Percentiles rank a stretch among this genome's conserved stretches.
Evolutionary conservation across 129 eudicot species (phyloP).

Genomic region (Chrysanthemum seticuspe): DNA sequence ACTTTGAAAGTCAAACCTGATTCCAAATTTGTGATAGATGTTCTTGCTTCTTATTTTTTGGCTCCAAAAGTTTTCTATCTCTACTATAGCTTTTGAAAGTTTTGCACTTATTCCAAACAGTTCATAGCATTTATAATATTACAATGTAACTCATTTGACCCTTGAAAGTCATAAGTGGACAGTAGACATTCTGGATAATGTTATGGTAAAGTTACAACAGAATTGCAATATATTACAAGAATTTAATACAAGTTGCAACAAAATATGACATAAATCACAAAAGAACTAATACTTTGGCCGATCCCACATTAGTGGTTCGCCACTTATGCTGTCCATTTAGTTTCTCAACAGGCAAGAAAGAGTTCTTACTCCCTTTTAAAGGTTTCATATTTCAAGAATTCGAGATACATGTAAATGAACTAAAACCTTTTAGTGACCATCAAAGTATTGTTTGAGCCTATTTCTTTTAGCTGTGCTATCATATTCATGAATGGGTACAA

Average conservation of each 20-base stretch:
- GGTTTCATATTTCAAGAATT: constrained; percentile 10
- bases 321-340: not conserved
- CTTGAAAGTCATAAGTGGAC: constrained; percentile 10
- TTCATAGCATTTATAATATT: not conserved
- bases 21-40: not conserved
- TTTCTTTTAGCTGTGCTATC: not conserved
- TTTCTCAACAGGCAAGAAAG: constrained; percentile 10
- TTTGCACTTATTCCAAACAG: not conserved
- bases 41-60: not conserved
- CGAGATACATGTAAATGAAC: not conserved
- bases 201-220: not conserved
- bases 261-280: not conserved
- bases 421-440: not conserved
- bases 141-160: constrained; percentile 4
- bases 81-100: not conserved
- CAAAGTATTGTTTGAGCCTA: not conserved
- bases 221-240: not conserved
- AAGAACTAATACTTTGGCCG: not conserved
- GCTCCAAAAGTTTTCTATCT: not conserved
- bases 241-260: not conserved
- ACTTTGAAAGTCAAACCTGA: constrained; percentile 5
- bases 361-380: constrained; percentile 7
- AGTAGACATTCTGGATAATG: not conserved
- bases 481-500: not conserved
- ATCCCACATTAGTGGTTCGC: constrained; percentile 21